Evolutionary conservation across 2,329 filamentous ascomycete species (phyloP), one percentile per base, ranked within the genome.

Genomic region (Pezicula rhizophila): DNA sequence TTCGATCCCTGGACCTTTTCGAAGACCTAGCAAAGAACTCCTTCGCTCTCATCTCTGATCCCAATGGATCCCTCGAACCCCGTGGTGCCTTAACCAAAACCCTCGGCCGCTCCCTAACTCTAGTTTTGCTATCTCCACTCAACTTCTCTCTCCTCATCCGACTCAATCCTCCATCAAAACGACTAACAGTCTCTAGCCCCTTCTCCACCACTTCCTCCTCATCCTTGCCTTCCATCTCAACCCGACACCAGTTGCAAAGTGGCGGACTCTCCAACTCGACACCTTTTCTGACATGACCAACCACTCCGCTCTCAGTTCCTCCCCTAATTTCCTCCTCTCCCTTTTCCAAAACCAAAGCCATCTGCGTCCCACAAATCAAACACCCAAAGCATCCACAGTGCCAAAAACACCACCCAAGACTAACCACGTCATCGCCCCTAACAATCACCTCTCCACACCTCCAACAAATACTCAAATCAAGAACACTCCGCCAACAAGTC

Each of bases 361-460:
- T 57, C 2, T 67, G 67, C 48, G 62, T 70, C 15, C 76, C 74
- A 49, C 68, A 80, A 35, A 80, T 63, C 52, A 81, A 58, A 58
- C 77, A 81, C 14, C 77, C 76, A 60, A 78, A 81, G 59, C 76
- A 81, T 1, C 63, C 67, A 35, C 69, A 67, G 57, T 81, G 78
- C 78, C 77, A 81, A 58, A 81, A 81, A 57, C 76, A 79, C 77
- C 74, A 80, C 0, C 77, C 77, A n/a, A 80, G 67, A 54, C 76
- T 79, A 37, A 80, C 74, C 52, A 74, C 76, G 50, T 80, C 77
- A 20, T 77, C 72, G 0, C 69, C 74, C 23, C 77, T 73, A 33
- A 71, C 70, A 11, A 81, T 70, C 39, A 77, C 62, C 60, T 79
- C 76, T 17, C 77, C 76, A 53, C 78, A 81, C 23, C 74, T 76